Base-by-base conservation (phyloP, 73 alveolate species). In the Symbiodinium natans region DNA sequence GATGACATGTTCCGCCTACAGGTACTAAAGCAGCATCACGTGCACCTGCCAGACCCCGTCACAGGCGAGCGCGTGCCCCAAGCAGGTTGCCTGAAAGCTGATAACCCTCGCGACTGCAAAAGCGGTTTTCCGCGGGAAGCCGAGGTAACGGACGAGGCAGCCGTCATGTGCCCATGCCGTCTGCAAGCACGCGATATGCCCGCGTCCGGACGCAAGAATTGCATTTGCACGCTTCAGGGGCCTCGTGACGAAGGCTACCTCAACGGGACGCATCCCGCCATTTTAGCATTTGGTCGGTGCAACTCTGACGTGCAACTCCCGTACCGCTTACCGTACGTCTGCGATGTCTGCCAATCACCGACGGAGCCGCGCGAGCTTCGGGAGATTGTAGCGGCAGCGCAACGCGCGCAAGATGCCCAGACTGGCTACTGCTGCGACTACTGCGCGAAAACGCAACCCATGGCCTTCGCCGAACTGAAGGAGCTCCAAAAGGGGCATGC, bases 281-380 rank as follows among this genome's bases (percentile, higher is more conserved):
- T 83, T 29, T 46, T 83, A 41, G 43, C 75, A 0, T 17, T 41
- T 0, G 43, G 17, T 0, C 92, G 92, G 9, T 40, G 74, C 43
- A 83, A 83, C 43, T 39, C 41, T 0, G 92, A 83, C 42, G 92
- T 83, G 33, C 92, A 83, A 83, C 41, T 83, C 27, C 92, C 92
- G 1, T 83, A 83, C 41, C 92, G 92, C 0, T 29, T 83, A 33
- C 92, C 92, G 9, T 27, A 21, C 40, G 40, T 0, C 41, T 77
- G 86, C 86, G 27, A 6, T 0, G 4, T 3, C n/a, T 33, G 86
- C 33, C 74, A 21, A 17, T n/a, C 10, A 2, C 8, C 56, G 4
- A 10, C 46, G 34, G 34, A 17, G n/a, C 27, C 15, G 9, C 43
- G 0, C 1, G 31, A 42, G 5, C n/a, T 3, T 0, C 74, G 29